Base-by-base conservation (phyloP, 345 rosid species). In the Brassica incana region DNA sequence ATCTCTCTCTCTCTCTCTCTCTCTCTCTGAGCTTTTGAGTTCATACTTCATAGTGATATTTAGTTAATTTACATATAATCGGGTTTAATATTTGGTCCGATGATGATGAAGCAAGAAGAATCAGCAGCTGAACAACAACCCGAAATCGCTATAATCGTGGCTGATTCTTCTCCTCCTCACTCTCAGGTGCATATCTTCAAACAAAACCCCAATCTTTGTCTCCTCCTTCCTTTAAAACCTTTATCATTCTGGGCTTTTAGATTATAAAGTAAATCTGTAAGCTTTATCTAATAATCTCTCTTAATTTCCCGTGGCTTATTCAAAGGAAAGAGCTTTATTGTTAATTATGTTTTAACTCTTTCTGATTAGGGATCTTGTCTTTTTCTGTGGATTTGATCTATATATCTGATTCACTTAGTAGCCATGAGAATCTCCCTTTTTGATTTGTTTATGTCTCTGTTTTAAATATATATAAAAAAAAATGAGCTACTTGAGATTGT, bases 71-170 rank as follows among this genome's bases (percentile, higher is more conserved):
- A 40, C 25, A 23, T 18, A 36, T 61, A 0, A 38, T 58, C 60
- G 75, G 76, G 76, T 75, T 75, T 70, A 65, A 36, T 63, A 23
- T 38, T 73, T 43, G 74, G 80, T 75, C 66, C n/a, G 76, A 65
- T 6, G 5, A 80, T 18, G 80, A 65, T 36, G 79, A 52, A 52
- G 20, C 58, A 52, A 52, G 67, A 54, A 80, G 83, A 80, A 30
- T 65, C 73, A n/a, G 72, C 63, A 71, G 76, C 65, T 75, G 72
- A 75, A 76, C 77, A 76, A 54, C 69, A 76, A 56, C 69, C 80
- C 10, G 38, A 74, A 14, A 20, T 71, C 6, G 63, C 68, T 75
- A 71, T 58, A 14, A 71, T 75, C 80, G 65, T 75, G 40, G 80
- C 33, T 1, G 83, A 71, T 80, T 80, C 79, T 12, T 27, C 71